Conservation (phyloP, 345 rosid genomes). For the Geranium brycei region DNA sequence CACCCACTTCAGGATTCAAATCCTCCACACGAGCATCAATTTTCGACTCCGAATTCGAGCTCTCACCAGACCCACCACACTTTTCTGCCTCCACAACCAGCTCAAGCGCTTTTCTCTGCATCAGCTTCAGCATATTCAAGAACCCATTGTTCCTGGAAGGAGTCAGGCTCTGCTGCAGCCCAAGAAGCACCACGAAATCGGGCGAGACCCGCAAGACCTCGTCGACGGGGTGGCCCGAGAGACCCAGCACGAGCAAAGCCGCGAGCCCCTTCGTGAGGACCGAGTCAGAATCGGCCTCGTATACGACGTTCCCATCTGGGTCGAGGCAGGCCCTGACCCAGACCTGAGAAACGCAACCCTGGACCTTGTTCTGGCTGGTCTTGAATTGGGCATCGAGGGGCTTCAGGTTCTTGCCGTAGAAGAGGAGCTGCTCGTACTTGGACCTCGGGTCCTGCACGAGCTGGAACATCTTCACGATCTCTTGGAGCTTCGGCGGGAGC, state of each 20-base stretch:
- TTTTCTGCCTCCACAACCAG: conserved; percentile 5
- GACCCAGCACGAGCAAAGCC: conserved; percentile 74
- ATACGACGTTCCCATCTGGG: conserved; percentile 40
- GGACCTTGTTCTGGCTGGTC: conserved; percentile 69
- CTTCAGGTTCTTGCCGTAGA: conserved; percentile 61
- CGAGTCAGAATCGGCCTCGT: conserved; percentile 90
- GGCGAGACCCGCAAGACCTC: conserved; percentile 70
- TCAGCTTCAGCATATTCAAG: conserved; percentile 79
- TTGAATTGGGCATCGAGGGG: conserved; percentile 63
- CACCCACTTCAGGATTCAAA: not conserved
- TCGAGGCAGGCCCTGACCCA: conserved; percentile 92
- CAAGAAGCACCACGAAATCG: conserved; percentile 64
- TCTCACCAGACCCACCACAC: too few species aligned
- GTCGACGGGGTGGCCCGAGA: conserved; percentile 59
- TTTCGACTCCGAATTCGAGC: too few species aligned
- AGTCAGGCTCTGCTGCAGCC: conserved; percentile 72
- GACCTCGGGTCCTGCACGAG: conserved; percentile 41
- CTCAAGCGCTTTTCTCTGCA: conserved; percentile 69
- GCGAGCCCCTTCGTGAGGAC: conserved; percentile 77
- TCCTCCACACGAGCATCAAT: not conserved
- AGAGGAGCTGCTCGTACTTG: conserved; percentile 75
- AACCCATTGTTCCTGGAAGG: conserved; percentile 89
- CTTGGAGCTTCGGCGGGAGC: too few species aligned
- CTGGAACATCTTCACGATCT: too few species aligned
- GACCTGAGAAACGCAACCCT: conserved; percentile 91